Conservation (phyloP, 495 filamentous ascomycete genomes). For the Glutinoglossum americanum region DNA sequence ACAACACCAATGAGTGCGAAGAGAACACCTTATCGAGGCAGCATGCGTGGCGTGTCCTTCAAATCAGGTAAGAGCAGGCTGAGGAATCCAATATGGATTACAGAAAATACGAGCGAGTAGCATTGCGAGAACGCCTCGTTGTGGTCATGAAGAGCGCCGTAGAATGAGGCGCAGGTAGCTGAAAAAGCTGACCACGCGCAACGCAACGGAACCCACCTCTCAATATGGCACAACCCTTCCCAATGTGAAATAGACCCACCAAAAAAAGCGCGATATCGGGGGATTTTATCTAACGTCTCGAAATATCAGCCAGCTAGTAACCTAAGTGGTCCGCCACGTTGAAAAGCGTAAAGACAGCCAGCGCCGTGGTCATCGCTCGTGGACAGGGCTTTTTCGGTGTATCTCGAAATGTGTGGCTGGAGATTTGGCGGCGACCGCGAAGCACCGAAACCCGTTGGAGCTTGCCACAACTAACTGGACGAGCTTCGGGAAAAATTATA, state of each 20-base stretch:
- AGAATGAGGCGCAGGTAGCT: conserved; percentile 1
- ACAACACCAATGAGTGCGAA: neutral
- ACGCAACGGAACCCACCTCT: neutral
- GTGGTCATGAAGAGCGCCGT: neutral
- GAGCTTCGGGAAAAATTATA: neutral
- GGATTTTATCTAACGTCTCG: neutral
- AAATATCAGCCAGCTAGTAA: neutral
- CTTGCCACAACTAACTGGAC: neutral
- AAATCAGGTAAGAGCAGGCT: neutral
- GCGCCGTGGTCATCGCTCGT: neutral
- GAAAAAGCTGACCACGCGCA: conserved; percentile 2
- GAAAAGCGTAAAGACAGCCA: neutral
- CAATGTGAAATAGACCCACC: neutral
- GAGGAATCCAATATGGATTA: neutral
- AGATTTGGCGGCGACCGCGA: neutral
- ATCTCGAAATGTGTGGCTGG: neutral
- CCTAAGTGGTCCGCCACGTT: neutral
- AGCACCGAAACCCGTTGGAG: neutral
- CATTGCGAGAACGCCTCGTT: neutral
- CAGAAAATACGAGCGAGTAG: neutral
- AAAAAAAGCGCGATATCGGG: neutral
- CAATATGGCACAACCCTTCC: neutral
- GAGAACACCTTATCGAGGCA: neutral
- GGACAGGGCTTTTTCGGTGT: neutral
- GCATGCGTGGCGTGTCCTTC: neutral